Base-by-base conservation (phyloP, 192 early-diverging fungal genomes). In the Backusella luteola region DNA sequence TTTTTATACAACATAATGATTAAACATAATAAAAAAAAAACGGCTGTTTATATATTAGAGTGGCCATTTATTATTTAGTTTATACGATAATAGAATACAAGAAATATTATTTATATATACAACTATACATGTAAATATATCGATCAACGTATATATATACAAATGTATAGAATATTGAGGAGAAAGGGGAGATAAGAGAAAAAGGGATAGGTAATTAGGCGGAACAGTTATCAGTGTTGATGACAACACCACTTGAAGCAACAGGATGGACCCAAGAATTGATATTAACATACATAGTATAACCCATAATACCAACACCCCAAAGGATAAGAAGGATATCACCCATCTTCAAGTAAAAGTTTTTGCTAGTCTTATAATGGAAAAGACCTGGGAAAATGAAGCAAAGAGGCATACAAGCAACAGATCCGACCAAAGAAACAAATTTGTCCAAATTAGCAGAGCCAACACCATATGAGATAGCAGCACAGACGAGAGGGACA, bases 361-460 rank as follows among this genome's bases (percentile, higher is more conserved):
- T 84, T 26, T 80, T 80, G 26, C 87, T 83, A 1, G 81, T 83
- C 69, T 84, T 84, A 76, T 86, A 90, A 77, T 97, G 94, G 85
- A 97, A 93, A 80, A 96, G 79, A 52, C 68, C 76, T 4, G 95
- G 95, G 83, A 94, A 96, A 71, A 96, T 91, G 26, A 97, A 95
- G 63, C 85, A 88, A 69, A 92, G 79, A 12, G 91, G 91, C 67
- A 87, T 85, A 63, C 86, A 92, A 0, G 93, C 90, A 75, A 94
- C 87, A 76, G 90, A 92, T 3, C 95, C 94, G 34, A 97, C 91
- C 23, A 96, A 87, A 17, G 87, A 90, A 49, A 96, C 94, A 82
- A 95, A 92, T 77, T 94, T 92, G 81, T 96, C 93, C 11, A 97
- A 84, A 74, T 92, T 87, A 38, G 79, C 78, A 59, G 89, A 85